A percentile compares a stretch with the other conserved stretches of the same genome.
These are phyloP conservation scores for Lactarius vividus DNA, from an alignment of 768 basidiomycete species.

Conservation along the genomic window DNA sequence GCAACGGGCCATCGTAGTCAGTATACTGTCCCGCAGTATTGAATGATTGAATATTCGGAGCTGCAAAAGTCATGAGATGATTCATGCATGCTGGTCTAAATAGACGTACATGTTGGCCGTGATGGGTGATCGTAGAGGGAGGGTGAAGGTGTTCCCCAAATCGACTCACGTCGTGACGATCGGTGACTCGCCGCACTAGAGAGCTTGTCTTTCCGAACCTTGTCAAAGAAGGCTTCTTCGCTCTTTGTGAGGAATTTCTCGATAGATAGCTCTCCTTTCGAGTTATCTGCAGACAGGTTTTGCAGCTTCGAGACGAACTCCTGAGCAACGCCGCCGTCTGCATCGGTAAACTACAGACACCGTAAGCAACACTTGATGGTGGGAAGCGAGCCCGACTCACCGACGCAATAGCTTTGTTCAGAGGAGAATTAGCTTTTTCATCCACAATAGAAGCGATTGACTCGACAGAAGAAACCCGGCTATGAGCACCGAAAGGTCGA, in stretches of 20 bases:
- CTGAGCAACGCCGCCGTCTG: constrained; percentile 87
- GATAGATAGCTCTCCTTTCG: constrained; percentile 87
- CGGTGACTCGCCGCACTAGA: constrained; percentile 76
- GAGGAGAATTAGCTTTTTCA: constrained; percentile 84
- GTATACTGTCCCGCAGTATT: constrained; percentile 42
- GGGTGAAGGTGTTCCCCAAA: constrained; percentile 71
- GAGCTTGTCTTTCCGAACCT: constrained; percentile 84
- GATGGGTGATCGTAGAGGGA: constrained; percentile 54
- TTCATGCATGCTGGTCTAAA: constrained; percentile 28
- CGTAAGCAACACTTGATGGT: constrained; percentile 16
- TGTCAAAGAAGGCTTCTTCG: constrained; percentile 91
- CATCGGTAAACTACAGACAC: constrained; percentile 74
- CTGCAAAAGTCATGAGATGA: constrained; percentile 28
- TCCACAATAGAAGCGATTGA: constrained; percentile 90
- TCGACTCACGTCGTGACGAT: constrained; percentile 76
- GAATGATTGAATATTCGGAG: constrained; percentile 50
- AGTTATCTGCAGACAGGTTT: constrained; percentile 76
- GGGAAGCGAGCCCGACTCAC: constrained; percentile 41
- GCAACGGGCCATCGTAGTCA: constrained; percentile 46
- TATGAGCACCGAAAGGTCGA: constrained; percentile 78
- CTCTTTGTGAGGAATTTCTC: constrained; percentile 89
- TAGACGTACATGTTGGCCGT: constrained; percentile 68
- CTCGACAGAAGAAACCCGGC: constrained; percentile 80
- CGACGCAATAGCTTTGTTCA: constrained; percentile 91
- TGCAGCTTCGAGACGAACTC: constrained; percentile 88